phyloP scores from a whole-genome alignment of 345 rosid genomes.

The Streptanthus diversifolius region DNA sequence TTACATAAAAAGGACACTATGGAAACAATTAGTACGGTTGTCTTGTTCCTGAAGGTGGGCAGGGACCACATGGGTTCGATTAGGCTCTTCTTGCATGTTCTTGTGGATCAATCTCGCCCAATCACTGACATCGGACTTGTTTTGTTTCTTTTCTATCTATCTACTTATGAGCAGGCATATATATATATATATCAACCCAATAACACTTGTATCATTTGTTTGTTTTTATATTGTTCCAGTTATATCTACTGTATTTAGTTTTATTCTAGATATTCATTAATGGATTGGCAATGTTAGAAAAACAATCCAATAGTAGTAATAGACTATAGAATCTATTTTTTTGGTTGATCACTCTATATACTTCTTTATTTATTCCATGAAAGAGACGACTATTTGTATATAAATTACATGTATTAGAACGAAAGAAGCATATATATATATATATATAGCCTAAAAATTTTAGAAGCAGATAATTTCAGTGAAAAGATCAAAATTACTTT shows the following conservation, averaged over 20 bases:
- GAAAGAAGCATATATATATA: too few relatives aligned
- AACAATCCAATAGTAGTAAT: background rate
- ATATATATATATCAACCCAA: background rate
- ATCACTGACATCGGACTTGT: background rate
- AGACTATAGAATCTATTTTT: background rate
- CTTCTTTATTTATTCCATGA: background rate
- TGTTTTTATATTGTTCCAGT: background rate
- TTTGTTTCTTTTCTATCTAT: background rate
- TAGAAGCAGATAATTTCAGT: background rate
- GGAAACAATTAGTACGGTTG: background rate
- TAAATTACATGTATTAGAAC: background rate
- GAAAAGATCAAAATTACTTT: background rate
- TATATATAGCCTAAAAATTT: background rate
- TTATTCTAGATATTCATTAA: background rate
- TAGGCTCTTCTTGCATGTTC: background rate
- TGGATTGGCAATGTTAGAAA: background rate
- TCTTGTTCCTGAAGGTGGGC: background rate
- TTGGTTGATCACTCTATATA: background rate
- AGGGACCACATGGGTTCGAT: conserved; percentile 9
- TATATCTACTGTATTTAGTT: background rate
- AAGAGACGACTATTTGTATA: background rate
- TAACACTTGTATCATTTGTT: background rate
- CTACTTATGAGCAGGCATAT: background rate
- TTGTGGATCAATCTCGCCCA: background rate
- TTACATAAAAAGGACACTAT: background rate